phyloP scores from a whole-genome alignment of 139 green algal species.

The Chlorella sp. region DNA sequence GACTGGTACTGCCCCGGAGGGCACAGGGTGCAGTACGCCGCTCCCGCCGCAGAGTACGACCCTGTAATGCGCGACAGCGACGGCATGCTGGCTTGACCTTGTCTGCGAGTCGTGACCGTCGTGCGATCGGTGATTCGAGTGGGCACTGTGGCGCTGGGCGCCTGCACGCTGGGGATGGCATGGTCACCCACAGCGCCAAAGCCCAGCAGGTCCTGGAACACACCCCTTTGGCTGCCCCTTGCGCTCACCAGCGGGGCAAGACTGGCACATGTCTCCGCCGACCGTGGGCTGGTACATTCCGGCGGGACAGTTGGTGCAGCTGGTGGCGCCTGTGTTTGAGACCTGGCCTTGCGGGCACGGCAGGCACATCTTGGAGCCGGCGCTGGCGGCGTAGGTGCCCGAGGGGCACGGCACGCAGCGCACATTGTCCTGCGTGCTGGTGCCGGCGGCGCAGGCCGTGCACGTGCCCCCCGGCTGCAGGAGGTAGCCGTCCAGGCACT shows the following conservation, averaged over 20 bases:
- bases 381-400: background rate
- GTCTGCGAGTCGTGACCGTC: background rate
- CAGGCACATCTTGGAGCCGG: background rate
- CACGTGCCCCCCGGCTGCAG: background rate
- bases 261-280: background rate
- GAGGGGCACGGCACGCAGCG: slow-evolving; percentile 4
- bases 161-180: background rate
- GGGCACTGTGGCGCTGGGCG: background rate
- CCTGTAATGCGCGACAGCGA: background rate
- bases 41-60: background rate
- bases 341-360: background rate
- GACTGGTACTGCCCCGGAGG: background rate
- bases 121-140: background rate
- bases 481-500: background rate
- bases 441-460: background rate
- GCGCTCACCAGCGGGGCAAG: slow-evolving; percentile 1
- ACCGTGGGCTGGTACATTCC: background rate
- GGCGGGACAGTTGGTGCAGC: background rate
- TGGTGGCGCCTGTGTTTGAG: background rate
- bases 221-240: background rate
- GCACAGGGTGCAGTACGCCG: background rate
- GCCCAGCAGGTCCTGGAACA: background rate
- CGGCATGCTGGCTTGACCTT: background rate
- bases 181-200: background rate
- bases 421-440: background rate